Conservation (phyloP, 768 basidiomycete genomes). For the Agaricus sinodeliciosus region DNA sequence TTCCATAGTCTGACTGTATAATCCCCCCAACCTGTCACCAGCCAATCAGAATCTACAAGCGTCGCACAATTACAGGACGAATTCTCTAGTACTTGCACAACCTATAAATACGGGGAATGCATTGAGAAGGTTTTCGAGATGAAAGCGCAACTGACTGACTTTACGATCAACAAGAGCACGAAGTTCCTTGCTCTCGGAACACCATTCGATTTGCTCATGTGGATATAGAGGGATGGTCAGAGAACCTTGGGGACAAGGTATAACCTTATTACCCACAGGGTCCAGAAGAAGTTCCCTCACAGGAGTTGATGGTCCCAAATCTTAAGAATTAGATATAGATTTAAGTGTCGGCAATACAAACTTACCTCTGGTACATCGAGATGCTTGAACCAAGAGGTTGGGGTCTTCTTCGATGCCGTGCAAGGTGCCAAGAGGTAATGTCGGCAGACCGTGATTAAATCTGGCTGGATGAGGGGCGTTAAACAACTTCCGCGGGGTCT, state of each 20-base stretch:
- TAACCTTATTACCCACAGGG: slow-evolving; percentile 47
- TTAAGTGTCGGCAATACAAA: not conserved
- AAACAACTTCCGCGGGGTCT: slow-evolving; percentile 88
- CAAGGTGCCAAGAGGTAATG: slow-evolving; percentile 61
- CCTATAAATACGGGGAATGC: slow-evolving; percentile 25
- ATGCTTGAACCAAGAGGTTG: slow-evolving; percentile 54
- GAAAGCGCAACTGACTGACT: slow-evolving; percentile 37
- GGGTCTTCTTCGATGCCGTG: slow-evolving; percentile 85
- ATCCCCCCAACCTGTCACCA: slow-evolving; percentile 79
- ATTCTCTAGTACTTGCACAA: slow-evolving; percentile 73
- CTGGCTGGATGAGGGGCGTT: slow-evolving; percentile 67
- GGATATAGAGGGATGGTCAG: slow-evolving; percentile 51
- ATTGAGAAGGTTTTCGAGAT: not conserved
- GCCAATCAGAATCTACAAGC: slow-evolving; percentile 66
- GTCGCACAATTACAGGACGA: slow-evolving; percentile 65
- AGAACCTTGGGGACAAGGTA: slow-evolving; percentile 55
- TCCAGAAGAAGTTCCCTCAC: slow-evolving; percentile 53
- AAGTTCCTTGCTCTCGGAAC: slow-evolving; percentile 44
- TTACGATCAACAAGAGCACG: slow-evolving; percentile 58
- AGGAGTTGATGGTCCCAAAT: slow-evolving; percentile 39
- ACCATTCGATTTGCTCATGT: slow-evolving; percentile 72
- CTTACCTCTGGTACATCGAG: slow-evolving; percentile 51
- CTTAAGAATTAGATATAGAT: slow-evolving; percentile 21
- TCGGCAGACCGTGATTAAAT: slow-evolving; percentile 62
- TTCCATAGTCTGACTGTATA: slow-evolving; percentile 84